These are phyloP conservation scores for Mycena crocata DNA, from an alignment of 768 basidiomycete species.

Conservation along the genomic window DNA sequence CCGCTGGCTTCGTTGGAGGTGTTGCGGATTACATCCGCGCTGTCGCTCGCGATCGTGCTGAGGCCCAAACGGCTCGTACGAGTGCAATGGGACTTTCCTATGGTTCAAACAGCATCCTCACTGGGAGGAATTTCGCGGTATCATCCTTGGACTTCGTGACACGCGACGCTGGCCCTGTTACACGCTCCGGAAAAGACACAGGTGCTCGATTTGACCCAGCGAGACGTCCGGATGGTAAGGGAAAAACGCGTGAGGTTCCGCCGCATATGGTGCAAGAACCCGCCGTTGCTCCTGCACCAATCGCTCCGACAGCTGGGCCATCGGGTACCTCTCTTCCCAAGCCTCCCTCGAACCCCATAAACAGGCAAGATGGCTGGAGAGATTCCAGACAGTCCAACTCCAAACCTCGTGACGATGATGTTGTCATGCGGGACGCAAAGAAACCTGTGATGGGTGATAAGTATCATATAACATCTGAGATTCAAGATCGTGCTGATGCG, in stretches of 20 bases:
- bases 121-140: slow-evolving; percentile 12
- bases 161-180: slow-evolving; percentile 9
- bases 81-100: neutral
- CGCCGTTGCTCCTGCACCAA: no score
- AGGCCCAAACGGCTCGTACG: neutral
- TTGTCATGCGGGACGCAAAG: slow-evolving; percentile 2
- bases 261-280: no score
- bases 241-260: neutral
- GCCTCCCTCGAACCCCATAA: slow-evolving; percentile 19
- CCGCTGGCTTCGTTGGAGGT: no score
- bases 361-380: slow-evolving; percentile 18
- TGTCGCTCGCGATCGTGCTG: no score
- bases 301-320: neutral
- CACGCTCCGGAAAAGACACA: slow-evolving; percentile 16
- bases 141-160: slow-evolving; percentile 1
- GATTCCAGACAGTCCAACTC: neutral
- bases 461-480: slow-evolving; percentile 19
- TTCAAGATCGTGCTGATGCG: slow-evolving; percentile 19
- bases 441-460: slow-evolving; percentile 21
- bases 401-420: slow-evolving; percentile 4
- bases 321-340: neutral
- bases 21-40: no score
- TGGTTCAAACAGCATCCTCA: neutral
- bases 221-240: neutral
- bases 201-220: neutral